These are phyloP conservation scores for Kodamaea sagamina DNA, from an alignment of 805 yeast genomes.

Conservation along the genomic window DNA sequence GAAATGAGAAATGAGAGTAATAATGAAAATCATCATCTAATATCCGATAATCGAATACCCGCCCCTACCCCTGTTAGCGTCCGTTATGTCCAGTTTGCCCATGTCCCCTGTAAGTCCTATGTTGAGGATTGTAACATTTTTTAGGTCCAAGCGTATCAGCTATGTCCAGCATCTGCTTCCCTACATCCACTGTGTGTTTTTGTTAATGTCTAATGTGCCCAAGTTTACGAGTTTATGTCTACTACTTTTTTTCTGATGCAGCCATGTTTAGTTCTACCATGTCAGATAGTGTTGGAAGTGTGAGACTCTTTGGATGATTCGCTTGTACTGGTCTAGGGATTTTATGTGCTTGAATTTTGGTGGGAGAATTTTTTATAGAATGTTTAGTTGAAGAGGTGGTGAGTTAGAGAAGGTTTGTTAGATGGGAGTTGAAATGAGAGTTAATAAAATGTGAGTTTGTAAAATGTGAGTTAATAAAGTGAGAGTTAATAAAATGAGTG, in stretches of 20 bases:
- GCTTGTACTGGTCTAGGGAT: conserved; percentile 16
- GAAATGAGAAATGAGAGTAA: no score
- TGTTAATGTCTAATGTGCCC: conserved; percentile 4
- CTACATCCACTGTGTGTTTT: background rate
- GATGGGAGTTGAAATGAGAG: no score
- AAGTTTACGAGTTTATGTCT: conserved; percentile 4
- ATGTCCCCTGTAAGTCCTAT: no score
- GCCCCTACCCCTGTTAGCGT: no score
- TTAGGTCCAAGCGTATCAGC: no score
- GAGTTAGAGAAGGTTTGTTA: conserved; percentile 1
- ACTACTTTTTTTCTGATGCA: conserved; percentile 3
- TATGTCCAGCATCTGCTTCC: no score
- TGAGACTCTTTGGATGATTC: conserved; percentile 10
- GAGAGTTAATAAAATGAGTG: background rate
- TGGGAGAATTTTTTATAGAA: background rate
- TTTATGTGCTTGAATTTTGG: conserved; percentile 12
- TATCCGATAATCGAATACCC: no score
- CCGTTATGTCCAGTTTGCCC: no score
- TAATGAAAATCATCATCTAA: no score
- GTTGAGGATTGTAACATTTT: no score
- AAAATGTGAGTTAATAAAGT: no score
- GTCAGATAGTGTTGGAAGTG: background rate
- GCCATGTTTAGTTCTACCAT: conserved; percentile 2
- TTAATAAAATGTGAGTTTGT: no score
- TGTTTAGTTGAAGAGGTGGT: background rate